Evolutionary conservation across 352 stramenopile species (phyloP), one percentile per base, ranked within the genome.

Genomic region (Phytopythium helicoides): DNA sequence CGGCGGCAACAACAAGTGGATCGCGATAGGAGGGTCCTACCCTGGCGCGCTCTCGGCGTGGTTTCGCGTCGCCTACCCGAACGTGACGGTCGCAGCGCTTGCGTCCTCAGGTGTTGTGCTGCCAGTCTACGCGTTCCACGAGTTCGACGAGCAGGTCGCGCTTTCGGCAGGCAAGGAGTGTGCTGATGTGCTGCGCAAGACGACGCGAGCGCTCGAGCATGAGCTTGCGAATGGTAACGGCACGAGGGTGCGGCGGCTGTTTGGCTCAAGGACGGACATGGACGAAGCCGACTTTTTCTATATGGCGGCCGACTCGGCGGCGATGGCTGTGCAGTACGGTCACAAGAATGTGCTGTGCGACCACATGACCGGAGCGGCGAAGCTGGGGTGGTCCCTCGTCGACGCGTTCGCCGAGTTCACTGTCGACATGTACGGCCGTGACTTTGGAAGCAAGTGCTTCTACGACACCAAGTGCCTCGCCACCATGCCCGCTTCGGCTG

Each of bases 321-420:
- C 87, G 1, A 96, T 96, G 87, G 81, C 79, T 5, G 83, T 93
- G 31, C 87, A 96, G 64, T 96, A 96, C 60, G 81, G 86, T 6
- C 73, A 84, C 61, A 96, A 96, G 60, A 66, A 92, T 21, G 42
- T 85, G 14, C 66, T 96, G 46, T 96, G 87, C 38, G 34, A 61
- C 23, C 69, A 64, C 53, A 87, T 91, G 76, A 52, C 73, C 2
- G 37, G 53, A 1, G 75, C 82, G 1, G 70, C 75, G 19, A 70
- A 83, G 25, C 57, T 64, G 19, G 86, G 88, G 35, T 49, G 58
- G 16, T 76, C 71, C 31, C 62, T 92, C 2, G 56, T 84, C 6
- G 64, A 89, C 22, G 56, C 67, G 23, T 95, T 95, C 58, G 86
- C 81, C n/a, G 71, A 73, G 51, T 95, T 94, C 37, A 91, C 80